Percentiles rank a stretch among this genome's conserved stretches.
These are phyloP conservation scores for Aspergillus luchuensis DNA, from an alignment of 2,329 filamentous ascomycete genomes.

Conservation along the genomic window DNA sequence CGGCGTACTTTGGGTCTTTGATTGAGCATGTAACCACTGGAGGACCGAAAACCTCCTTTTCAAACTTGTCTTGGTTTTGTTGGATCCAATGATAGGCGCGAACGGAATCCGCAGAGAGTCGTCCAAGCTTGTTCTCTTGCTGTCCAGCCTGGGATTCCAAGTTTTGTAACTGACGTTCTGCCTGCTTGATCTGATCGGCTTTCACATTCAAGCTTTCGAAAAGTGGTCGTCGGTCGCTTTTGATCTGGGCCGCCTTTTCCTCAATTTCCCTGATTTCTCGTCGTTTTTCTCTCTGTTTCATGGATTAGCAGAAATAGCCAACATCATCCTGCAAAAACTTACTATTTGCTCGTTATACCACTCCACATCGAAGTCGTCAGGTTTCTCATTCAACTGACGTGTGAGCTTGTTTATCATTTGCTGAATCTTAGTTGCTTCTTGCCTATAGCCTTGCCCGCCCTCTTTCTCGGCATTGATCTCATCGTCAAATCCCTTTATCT, in stretches of 20 bases:
- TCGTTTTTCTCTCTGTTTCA: slow-evolving; percentile 58
- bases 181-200: slow-evolving; percentile 42
- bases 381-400: slow-evolving; percentile 62
- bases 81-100: slow-evolving; percentile 81
- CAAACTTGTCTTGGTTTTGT: slow-evolving; percentile 67
- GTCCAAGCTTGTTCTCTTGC: slow-evolving; percentile 66
- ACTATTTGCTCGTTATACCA: slow-evolving; percentile 75
- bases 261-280: slow-evolving; percentile 38
- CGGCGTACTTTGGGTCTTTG: slow-evolving; percentile 68
- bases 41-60: slow-evolving; percentile 77
- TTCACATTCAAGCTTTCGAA: slow-evolving; percentile 40
- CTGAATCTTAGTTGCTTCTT: slow-evolving; percentile 54
- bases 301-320: slow-evolving; percentile 27
- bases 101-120: slow-evolving; percentile 63
- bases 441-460: slow-evolving; percentile 53
- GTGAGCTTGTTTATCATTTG: slow-evolving; percentile 65
- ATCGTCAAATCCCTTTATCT: slow-evolving; percentile 39
- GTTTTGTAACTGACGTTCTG: slow-evolving; percentile 54
- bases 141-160: slow-evolving; percentile 76
- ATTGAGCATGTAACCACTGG: slow-evolving; percentile 78
- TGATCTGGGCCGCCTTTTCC: slow-evolving; percentile 47
- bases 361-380: slow-evolving; percentile 67
- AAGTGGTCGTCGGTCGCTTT: slow-evolving; percentile 34
- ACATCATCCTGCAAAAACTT: slow-evolving; percentile 37
- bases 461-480: slow-evolving; percentile 56